Conservation (phyloP, 495 filamentous ascomycete species). For the Penicillium nucicola region DNA sequence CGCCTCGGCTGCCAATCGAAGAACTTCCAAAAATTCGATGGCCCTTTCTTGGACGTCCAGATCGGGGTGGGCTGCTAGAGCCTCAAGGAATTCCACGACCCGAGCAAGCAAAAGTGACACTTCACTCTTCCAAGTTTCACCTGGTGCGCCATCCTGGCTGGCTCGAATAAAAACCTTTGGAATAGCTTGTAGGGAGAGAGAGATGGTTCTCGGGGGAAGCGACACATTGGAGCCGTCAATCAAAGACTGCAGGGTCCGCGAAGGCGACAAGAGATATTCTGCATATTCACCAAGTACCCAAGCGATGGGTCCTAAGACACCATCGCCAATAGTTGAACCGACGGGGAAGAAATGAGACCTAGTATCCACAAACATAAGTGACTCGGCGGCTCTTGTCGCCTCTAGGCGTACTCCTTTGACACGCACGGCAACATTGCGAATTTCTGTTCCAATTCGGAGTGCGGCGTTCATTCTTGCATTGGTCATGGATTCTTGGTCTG, state of each 20-base stretch:
- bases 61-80: slow-evolving; percentile 72
- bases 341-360: slow-evolving; percentile 44
- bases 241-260: slow-evolving; percentile 66
- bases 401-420: slow-evolving; percentile 75
- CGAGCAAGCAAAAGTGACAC: slow-evolving; percentile 72
- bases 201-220: slow-evolving; percentile 60
- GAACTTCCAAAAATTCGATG: slow-evolving; percentile 85
- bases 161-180: slow-evolving; percentile 78
- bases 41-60: slow-evolving; percentile 95
- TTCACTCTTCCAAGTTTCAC: slow-evolving; percentile 68
- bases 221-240: slow-evolving; percentile 61
- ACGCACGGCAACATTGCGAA: slow-evolving; percentile 88
- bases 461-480: slow-evolving; percentile 42
- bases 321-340: slow-evolving; percentile 46
- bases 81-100: slow-evolving; percentile 76
- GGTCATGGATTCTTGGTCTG: slow-evolving; percentile 12
- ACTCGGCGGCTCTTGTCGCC: slow-evolving; percentile 79
- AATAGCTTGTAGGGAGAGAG: slow-evolving; percentile 79
- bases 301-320: slow-evolving; percentile 66
- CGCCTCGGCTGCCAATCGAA: slow-evolving; percentile 81
- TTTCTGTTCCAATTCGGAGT: slow-evolving; percentile 73
- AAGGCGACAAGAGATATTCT: slow-evolving; percentile 58
- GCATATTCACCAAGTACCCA: slow-evolving; percentile 92
- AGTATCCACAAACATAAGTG: slow-evolving; percentile 55
- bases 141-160: slow-evolving; percentile 49